Evolutionary conservation across 768 basidiomycete genomes (phyloP).

Genomic region (Rhodotorula kratochvilovae): DNA sequence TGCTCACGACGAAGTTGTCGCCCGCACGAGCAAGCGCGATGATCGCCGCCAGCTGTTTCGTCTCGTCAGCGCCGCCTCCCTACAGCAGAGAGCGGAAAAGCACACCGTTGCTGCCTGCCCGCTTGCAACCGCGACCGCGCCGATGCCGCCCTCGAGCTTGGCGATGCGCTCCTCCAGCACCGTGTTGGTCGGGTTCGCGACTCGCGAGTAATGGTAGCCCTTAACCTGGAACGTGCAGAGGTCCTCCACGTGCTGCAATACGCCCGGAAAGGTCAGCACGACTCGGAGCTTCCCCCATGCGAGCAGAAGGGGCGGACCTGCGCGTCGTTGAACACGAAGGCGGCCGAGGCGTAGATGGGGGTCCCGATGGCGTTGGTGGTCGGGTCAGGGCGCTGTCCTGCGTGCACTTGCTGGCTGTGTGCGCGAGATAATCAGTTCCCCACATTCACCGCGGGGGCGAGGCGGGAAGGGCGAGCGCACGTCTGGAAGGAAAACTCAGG

Average conservation of each 20-base stretch:
- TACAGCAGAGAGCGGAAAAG: not conserved
- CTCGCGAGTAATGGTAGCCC: slow-evolving; percentile 46
- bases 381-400: not conserved
- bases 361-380: not conserved
- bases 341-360: slow-evolving; percentile 7
- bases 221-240: not conserved
- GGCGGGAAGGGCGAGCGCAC: not conserved
- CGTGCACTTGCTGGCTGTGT: not conserved
- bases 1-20: slow-evolving; percentile 61
- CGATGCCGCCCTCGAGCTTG: slow-evolving; percentile 68
- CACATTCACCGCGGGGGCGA: not conserved
- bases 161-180: slow-evolving; percentile 74
- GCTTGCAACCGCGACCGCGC: slow-evolving; percentile 62
- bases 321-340: slow-evolving; percentile 1
- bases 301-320: slow-evolving; percentile 1
- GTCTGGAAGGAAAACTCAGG: not conserved
- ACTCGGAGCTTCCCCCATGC: too few relatives aligned
- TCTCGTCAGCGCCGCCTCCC: not conserved
- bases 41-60: not conserved
- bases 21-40: slow-evolving; percentile 56
- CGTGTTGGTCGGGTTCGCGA: slow-evolving; percentile 45
- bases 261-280: not conserved
- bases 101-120: slow-evolving; percentile 70
- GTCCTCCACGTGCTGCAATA: slow-evolving; percentile 5
- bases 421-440: not conserved